phyloP scores from a whole-genome alignment of 306 rosid genomes.

The Astragalus glycyphyllos region DNA sequence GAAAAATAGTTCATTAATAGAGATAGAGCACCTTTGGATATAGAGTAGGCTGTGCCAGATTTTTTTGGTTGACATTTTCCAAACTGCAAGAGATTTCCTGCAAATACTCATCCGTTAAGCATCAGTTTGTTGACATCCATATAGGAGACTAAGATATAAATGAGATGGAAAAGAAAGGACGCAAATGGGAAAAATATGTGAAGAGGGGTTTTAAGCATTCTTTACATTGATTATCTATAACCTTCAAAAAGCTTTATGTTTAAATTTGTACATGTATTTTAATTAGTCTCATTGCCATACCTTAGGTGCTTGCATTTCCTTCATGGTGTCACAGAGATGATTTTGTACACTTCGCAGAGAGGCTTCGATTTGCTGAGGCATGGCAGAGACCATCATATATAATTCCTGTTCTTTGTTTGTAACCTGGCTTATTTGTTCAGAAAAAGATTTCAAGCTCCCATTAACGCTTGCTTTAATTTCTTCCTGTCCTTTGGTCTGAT shows the following conservation, averaged over 20 bases:
- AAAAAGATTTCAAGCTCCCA: conserved; percentile 69
- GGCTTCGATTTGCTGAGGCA: conserved; percentile 69
- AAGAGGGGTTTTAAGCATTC: conserved; percentile 33
- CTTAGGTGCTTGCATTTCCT: conserved; percentile 75
- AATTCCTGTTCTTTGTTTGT: conserved; percentile 65
- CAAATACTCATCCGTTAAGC: conserved; percentile 42
- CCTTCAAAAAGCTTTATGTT: conserved; percentile 1
- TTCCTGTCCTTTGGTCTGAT: conserved; percentile 83
- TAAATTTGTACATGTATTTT: conserved; percentile 32
- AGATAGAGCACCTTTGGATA: conserved; percentile 64
- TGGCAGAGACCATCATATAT: conserved; percentile 64
- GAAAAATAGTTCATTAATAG: neutral
- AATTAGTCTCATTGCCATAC: conserved; percentile 35
- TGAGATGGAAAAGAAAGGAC: conserved; percentile 20
- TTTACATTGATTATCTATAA: neutral
- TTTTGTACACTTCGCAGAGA: conserved; percentile 59
- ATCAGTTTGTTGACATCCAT: conserved; percentile 35
- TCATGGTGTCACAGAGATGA: conserved; percentile 54
- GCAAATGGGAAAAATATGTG: neutral
- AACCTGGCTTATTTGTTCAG: conserved; percentile 60
- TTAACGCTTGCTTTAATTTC: conserved; percentile 71
- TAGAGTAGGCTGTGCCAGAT: conserved; percentile 42
- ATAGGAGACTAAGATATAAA: conserved; percentile 27
- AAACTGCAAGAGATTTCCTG: conserved; percentile 65
- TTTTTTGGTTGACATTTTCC: conserved; percentile 48